phyloP scores from a whole-genome alignment of 352 stramenopile species.

The Pythium scleroteichum region DNA sequence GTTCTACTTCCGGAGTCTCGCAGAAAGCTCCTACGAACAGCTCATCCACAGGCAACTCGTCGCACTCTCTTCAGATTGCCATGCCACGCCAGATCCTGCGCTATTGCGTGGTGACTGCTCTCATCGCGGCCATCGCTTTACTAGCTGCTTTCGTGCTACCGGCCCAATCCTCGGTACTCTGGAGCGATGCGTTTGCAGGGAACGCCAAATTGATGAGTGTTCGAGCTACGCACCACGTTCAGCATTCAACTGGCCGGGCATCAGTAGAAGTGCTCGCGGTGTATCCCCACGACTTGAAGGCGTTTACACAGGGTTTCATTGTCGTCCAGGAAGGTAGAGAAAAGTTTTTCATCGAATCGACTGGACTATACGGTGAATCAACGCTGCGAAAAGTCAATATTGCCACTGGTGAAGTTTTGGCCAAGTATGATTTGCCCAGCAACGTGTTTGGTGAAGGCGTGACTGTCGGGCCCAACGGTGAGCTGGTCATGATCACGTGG shows the following conservation, averaged over 20 bases:
- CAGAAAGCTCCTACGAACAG: not conserved
- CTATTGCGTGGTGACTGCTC: conserved; percentile 14
- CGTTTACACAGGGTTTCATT: conserved; percentile 89
- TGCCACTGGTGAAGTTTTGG: conserved; percentile 74
- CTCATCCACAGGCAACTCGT: conserved; percentile 1
- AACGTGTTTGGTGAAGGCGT: conserved; percentile 93
- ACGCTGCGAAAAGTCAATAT: conserved; percentile 88
- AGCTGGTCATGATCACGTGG: conserved; percentile 93
- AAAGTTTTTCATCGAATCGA: conserved; percentile 93
- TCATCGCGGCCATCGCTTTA: conserved; percentile 11
- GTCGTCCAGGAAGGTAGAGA: conserved; percentile 46
- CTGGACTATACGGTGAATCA: conserved; percentile 87
- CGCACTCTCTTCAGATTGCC: not conserved
- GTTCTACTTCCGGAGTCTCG: not conserved
- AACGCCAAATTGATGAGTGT: conserved; percentile 7
- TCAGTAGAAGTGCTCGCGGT: conserved; percentile 61
- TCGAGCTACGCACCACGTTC: conserved; percentile 3
- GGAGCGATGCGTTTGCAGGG: not conserved
- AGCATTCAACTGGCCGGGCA: conserved; percentile 4
- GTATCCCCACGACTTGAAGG: conserved; percentile 77
- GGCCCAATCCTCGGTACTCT: conserved; percentile 1
- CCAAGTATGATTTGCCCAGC: conserved; percentile 50
- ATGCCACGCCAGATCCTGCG: conserved; percentile 9
- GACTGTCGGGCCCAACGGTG: conserved; percentile 58
- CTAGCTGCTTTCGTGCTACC: conserved; percentile 7